Base-by-base conservation (phyloP, 768 basidiomycete species). In the Daedaleopsis nitida region DNA sequence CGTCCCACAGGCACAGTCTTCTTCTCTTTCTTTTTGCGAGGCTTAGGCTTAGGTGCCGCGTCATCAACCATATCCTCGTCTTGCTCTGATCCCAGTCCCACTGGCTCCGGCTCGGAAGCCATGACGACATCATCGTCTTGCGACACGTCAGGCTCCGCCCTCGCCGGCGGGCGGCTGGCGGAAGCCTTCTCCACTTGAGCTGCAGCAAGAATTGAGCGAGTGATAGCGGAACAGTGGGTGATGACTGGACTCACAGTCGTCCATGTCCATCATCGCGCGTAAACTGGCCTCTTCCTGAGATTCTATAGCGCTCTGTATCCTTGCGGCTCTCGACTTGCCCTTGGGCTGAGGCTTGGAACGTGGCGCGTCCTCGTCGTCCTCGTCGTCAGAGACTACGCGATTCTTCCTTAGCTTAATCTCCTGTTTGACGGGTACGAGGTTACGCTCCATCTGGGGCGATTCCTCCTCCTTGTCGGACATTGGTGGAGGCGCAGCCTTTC, bases 251-350 rank as follows among this genome's bases (percentile, higher is more conserved):
- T 12, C 43, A 88, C 90, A 84, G 66, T 91, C 90, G 58, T 90
- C 89, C 56, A 91, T 80, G 53, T 92, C 89, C 89, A 91, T 90
- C 78, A 91, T 81, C 11, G 83, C 87, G n/a, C 72, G 71, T 51
- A 81, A 52, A 47, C 80, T 82, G 63, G 59, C 70, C 65, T 76
- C 77, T 12, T 77, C 75, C 11, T 82, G 83, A 16, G 78, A 75
- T 59, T 59, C 62, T 21, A 64, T 50, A 48, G 16, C 57, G 48
- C 50, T 48, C 23, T 54, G 24, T 14, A 47, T 24, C 1, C 85
- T 82, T 10, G 63, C 44, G 10, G 65, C 63, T 24, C 52, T 61
- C 53, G 77, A 77, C 27, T 78, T 76, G 2, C 72, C 71, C 65
- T 78, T 79, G 35, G 70, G 66, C 55, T 66, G 73, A 58, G 57